These are phyloP conservation scores for Triticum monococcum DNA, from an alignment of 176 grass and related monocot genomes.

Conservation along the genomic window DNA sequence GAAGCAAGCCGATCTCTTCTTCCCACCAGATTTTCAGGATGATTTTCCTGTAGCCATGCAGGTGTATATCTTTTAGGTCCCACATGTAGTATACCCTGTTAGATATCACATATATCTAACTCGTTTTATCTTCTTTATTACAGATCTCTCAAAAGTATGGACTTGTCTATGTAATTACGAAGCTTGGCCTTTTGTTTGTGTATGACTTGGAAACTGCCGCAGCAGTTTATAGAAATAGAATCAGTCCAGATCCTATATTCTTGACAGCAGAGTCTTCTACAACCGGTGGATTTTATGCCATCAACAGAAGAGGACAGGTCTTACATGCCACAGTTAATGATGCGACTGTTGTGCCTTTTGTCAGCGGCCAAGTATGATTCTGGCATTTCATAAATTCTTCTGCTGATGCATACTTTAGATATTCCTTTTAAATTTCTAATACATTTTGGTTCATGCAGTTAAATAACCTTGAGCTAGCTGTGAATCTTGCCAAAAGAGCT, in stretches of 20 bases:
- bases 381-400: slow-evolving; percentile 6
- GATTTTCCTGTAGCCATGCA: slow-evolving; percentile 99
- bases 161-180: slow-evolving; percentile 93
- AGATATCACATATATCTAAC: slow-evolving; percentile 20
- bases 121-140: slow-evolving; percentile 21
- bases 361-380: slow-evolving; percentile 82
- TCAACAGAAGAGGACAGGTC: slow-evolving; percentile 96
- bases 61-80: slow-evolving; percentile 39
- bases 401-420: not conserved
- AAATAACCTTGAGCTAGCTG: slow-evolving; percentile 97
- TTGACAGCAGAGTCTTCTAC: slow-evolving; percentile 80
- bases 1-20: slow-evolving; percentile 97
- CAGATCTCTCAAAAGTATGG: slow-evolving; percentile 98
- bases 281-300: slow-evolving; percentile 94
- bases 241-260: slow-evolving; percentile 98
- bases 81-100: not conserved
- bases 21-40: slow-evolving; percentile 94
- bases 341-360: slow-evolving; percentile 81
- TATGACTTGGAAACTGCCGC: slow-evolving; percentile 94
- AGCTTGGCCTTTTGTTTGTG: slow-evolving; percentile 94
- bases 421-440: slow-evolving; percentile 19
- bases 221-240: slow-evolving; percentile 98
- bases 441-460: slow-evolving; percentile 46
- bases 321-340: slow-evolving; percentile 97
- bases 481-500: slow-evolving; percentile 98